These are phyloP conservation scores for Sutorius eximius DNA, from an alignment of 1,284 basidiomycete genomes.

Conservation along the genomic window DNA sequence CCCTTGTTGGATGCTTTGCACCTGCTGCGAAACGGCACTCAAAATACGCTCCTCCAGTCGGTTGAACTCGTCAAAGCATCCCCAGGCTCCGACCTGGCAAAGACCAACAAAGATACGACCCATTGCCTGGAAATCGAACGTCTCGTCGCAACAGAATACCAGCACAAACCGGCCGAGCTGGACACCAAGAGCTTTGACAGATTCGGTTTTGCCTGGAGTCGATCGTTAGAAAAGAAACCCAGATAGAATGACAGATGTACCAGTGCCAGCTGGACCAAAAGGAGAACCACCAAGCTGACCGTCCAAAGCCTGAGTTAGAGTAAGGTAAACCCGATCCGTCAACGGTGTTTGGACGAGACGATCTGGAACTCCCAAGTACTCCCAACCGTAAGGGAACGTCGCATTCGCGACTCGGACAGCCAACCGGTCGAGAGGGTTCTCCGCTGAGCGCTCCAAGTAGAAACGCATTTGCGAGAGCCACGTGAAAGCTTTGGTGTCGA, in stretches of 20 bases:
- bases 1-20: constrained; percentile 98
- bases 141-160: constrained; percentile 99
- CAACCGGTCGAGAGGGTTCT: constrained; percentile 80
- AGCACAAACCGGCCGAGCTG: constrained; percentile 97
- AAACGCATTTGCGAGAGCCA: constrained; percentile 99
- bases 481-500: constrained; percentile 73
- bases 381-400: constrained; percentile 96
- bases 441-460: constrained; percentile 75
- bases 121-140: constrained; percentile 99
- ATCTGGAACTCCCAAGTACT: constrained; percentile 96
- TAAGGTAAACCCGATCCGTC: constrained; percentile 97
- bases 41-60: constrained; percentile 97
- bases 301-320: constrained; percentile 93
- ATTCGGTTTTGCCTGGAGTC: constrained; percentile 89
- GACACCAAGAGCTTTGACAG: constrained; percentile 97
- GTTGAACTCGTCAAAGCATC: constrained; percentile 98
- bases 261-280: constrained; percentile 98
- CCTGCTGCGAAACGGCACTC: constrained; percentile 98
- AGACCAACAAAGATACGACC: constrained; percentile 98
- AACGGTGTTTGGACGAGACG: constrained; percentile 97
- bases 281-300: constrained; percentile 95
- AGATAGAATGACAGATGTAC: constrained; percentile 39
- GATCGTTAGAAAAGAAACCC: constrained; percentile 7
- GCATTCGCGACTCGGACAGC: constrained; percentile 89
- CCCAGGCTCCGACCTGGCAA: constrained; percentile 99